Evolutionary conservation across 768 basidiomycete genomes (phyloP).

Genomic region (Hortiboletus campestris): DNA sequence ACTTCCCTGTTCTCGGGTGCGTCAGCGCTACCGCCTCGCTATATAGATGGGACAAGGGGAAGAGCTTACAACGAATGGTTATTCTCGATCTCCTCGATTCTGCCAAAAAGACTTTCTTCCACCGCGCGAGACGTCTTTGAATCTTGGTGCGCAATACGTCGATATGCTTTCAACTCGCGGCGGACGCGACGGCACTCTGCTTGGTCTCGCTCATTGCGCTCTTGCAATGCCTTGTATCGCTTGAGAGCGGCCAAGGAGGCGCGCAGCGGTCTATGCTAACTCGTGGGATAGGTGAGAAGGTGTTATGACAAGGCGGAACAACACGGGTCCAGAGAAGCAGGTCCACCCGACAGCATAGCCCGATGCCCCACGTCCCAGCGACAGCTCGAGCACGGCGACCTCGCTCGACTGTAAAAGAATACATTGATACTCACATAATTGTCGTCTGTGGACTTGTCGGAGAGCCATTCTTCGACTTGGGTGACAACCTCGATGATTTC

Average conservation of each 20-base stretch:
- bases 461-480: constrained; percentile 55
- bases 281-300: constrained; percentile 23
- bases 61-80: constrained; percentile 26
- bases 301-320: constrained; percentile 16
- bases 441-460: constrained; percentile 39
- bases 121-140: constrained; percentile 35
- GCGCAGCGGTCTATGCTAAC: constrained; percentile 34
- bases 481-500: constrained; percentile 39
- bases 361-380: background rate
- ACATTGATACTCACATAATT: constrained; percentile 27
- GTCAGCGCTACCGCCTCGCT: constrained; percentile 11
- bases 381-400: background rate
- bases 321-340: constrained; percentile 16
- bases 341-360: background rate
- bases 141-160: constrained; percentile 32
- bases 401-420: background rate
- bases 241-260: constrained; percentile 35
- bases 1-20: constrained; percentile 24
- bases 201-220: constrained; percentile 32
- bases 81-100: constrained; percentile 33
- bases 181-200: constrained; percentile 33
- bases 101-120: constrained; percentile 35
- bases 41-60: constrained; percentile 2
- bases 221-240: constrained; percentile 39
- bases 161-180: constrained; percentile 29